A percentile compares a stretch with the other conserved stretches of the same genome.
Evolutionary conservation across 306 rosid genomes (phyloP).

Genomic region (Prunus davidiana): DNA sequence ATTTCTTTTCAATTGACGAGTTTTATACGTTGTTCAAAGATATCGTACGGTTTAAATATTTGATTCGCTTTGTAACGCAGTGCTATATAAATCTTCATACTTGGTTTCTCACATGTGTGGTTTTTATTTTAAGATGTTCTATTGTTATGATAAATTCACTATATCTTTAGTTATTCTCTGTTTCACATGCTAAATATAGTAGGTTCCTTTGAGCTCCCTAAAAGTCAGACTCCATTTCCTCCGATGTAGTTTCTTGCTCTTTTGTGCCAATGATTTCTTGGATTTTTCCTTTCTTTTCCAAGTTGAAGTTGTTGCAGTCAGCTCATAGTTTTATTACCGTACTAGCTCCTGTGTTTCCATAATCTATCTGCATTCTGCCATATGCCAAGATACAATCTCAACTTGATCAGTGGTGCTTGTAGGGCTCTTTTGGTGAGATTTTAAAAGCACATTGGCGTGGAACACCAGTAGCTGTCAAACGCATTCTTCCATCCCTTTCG

Average conservation of each 20-base stretch:
- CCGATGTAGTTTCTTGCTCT: neutral
- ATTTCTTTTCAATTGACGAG: conserved; percentile 10
- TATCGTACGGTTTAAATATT: neutral
- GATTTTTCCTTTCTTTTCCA: neutral
- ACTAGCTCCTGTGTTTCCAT: neutral
- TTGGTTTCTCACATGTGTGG: neutral
- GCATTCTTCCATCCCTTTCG: conserved; percentile 87
- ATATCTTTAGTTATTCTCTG: neutral
- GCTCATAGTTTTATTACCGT: neutral
- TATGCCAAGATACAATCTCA: conserved; percentile 2
- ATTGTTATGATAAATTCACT: neutral
- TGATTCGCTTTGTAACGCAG: neutral
- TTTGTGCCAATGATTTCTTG: neutral
- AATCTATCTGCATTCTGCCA: neutral
- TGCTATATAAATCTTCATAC: conserved; percentile 6
- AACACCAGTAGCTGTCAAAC: conserved; percentile 89
- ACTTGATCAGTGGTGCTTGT: conserved; percentile 18
- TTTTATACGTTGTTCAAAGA: neutral
- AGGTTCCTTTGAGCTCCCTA: neutral
- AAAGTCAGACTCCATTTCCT: neutral
- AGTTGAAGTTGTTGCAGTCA: neutral
- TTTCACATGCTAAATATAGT: neutral
- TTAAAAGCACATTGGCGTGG: conserved; percentile 90
- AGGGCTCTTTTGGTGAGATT: conserved; percentile 96
- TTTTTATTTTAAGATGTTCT: conserved; percentile 2